phyloP scores from a whole-genome alignment of 208 protist genomes.

The Leptomonas seymouri region DNA sequence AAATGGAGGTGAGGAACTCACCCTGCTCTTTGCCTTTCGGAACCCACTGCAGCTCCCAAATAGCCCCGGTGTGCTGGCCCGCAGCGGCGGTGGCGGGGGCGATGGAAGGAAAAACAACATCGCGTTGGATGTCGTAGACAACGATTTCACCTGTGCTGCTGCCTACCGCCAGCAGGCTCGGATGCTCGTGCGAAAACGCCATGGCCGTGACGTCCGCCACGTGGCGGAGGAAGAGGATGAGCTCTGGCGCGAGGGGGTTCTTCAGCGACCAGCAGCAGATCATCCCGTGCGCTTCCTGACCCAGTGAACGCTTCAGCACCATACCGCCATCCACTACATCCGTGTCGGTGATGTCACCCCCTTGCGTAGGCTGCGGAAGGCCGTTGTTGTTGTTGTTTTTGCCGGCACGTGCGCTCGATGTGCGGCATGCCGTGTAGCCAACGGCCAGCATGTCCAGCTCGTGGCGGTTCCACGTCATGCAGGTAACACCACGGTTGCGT shows the following conservation, averaged over 20 bases:
- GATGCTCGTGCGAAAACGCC: slow-evolving; percentile 91
- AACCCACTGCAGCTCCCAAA: slow-evolving; percentile 96
- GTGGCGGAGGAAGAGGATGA: slow-evolving; percentile 73
- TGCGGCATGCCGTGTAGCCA: slow-evolving; percentile 42
- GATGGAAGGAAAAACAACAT: slow-evolving; percentile 73
- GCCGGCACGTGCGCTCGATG: not conserved
- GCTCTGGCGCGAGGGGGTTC: slow-evolving; percentile 92
- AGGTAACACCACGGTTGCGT: slow-evolving; percentile 78
- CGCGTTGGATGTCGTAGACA: slow-evolving; percentile 94
- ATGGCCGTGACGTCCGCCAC: slow-evolving; percentile 92
- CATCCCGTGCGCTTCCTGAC: slow-evolving; percentile 62
- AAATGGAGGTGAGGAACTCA: slow-evolving; percentile 95
- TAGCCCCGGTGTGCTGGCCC: slow-evolving; percentile 94
- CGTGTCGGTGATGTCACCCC: not conserved
- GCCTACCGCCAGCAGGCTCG: slow-evolving; percentile 94
- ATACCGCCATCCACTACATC: not conserved
- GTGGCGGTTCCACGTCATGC: slow-evolving; percentile 92
- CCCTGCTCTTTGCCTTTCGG: slow-evolving; percentile 83
- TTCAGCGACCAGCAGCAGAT: slow-evolving; percentile 98
- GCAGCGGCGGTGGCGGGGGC: slow-evolving; percentile 44
- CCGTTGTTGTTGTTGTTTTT: not conserved
- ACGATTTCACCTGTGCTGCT: slow-evolving; percentile 92
- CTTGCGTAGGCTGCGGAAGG: slow-evolving; percentile 1
- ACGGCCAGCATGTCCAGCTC: slow-evolving; percentile 88
- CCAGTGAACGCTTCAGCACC: slow-evolving; percentile 16